Base-by-base conservation (phyloP, 768 basidiomycete species). In the Hygrophorus russula region DNA sequence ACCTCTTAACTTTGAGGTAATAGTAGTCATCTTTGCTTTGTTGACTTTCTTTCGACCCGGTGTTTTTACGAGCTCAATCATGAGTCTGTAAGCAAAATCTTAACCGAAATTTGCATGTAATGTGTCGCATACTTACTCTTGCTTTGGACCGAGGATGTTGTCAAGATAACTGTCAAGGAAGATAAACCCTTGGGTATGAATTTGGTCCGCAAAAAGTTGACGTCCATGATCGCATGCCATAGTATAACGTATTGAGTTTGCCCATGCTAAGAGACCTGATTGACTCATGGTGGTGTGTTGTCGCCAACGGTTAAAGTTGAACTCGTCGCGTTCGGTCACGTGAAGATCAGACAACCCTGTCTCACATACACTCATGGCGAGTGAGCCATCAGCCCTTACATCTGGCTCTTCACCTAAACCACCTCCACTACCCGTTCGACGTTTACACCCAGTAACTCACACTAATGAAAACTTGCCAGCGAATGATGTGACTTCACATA, bases 11-110 rank as follows among this genome's bases (percentile, higher is more conserved):
- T 73, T 77, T 7, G 71, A 71, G 7, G 24, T 28, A 12, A 40
- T 20, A 14, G 35, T 49, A 14, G 29, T 54, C 3, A 66, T 56
- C 50, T 74, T 74, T 13, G 71, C 65, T 50, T 70, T 74, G 51
- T 68, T 74, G 3, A 65, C 62, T 61, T 74, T 84, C 59, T 75
- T 85, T 35, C 85, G 74, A 24, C 82, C 79, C 11, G 87, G 87
- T 1, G 88, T 90, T 62, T 90, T 90, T 2, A 90, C 76, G 13
- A 90, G 70, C 42, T 89, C 84, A 33, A 86, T 78, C 12, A 89
- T 71, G 6, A 77, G 73, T 37, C 86, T 88, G 49, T 4, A 35
- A 13, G 11, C 7, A 19, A 19, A 15, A n/a, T 36, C 11, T 20
- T 12, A 32, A 0, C 27, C n/a, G 11, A 42, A 17, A 44, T 51